Percentiles rank a stretch among this genome's conserved stretches.
These are phyloP conservation scores for Ustilago crameri DNA, from an alignment of 1,284 basidiomycete species.

Conservation along the genomic window DNA sequence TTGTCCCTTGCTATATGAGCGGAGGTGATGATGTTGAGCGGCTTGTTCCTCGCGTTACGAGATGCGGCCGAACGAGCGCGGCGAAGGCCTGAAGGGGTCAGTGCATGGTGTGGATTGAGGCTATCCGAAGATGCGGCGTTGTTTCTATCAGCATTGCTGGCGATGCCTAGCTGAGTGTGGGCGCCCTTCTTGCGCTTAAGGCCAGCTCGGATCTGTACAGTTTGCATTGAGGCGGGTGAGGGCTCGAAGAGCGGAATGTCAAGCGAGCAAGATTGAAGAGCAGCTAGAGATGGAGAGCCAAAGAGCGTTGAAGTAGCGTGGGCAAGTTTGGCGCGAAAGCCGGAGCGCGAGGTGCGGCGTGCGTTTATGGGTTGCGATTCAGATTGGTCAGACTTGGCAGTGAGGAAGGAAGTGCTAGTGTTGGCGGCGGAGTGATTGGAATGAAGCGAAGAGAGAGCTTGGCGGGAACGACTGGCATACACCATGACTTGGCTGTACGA, in stretches of 20 bases:
- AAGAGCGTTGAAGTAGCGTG: constrained; percentile 19
- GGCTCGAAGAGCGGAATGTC: constrained; percentile 19
- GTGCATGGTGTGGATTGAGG: background rate
- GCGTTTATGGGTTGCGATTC: background rate
- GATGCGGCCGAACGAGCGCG: background rate
- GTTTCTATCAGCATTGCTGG: background rate
- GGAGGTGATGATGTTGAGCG: constrained; percentile 26
- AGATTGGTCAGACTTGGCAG: background rate
- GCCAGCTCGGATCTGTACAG: constrained; percentile 27
- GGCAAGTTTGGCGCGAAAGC: constrained; percentile 16
- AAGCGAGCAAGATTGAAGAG: constrained; percentile 21
- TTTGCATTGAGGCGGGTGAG: constrained; percentile 21
- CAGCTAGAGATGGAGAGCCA: constrained; percentile 18
- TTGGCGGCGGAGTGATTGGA: constrained; percentile 16
- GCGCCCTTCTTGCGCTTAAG: constrained; percentile 47
- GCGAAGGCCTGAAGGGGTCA: background rate
- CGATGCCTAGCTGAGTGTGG: constrained; percentile 15
- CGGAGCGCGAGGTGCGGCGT: constrained; percentile 7
- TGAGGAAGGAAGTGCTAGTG: background rate
- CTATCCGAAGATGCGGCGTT: constrained; percentile 1
- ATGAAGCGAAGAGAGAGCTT: constrained; percentile 34
- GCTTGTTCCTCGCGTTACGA: constrained; percentile 16
- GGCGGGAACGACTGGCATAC: constrained; percentile 22
- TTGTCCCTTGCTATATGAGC: constrained; percentile 35
- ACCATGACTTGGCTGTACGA: constrained; percentile 26